Evolutionary conservation across 257 asterid species (phyloP).

Genomic region (Solanum boliviense): DNA sequence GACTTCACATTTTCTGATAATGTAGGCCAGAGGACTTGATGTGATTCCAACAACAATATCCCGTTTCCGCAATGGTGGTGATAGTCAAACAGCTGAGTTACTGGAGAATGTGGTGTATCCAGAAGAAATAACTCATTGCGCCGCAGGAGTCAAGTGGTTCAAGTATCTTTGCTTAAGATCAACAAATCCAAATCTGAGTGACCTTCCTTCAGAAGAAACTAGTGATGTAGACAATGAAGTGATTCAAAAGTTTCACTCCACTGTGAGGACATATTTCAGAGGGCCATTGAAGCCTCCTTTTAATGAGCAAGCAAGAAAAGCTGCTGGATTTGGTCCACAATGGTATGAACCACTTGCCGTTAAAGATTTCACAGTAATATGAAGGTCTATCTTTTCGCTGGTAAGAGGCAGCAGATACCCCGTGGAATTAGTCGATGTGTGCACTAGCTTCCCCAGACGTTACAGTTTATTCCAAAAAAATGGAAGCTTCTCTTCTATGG

Average conservation of each 20-base stretch:
- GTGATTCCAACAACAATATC: slow-evolving; percentile 89
- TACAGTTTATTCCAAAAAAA: not conserved
- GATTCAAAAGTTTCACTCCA: slow-evolving; percentile 55
- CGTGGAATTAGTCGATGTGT: not conserved
- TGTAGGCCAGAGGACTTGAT: slow-evolving; percentile 94
- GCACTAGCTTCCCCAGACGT: not conserved
- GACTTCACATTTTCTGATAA: not conserved
- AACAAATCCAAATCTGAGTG: slow-evolving; percentile 10
- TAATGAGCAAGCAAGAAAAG: slow-evolving; percentile 71
- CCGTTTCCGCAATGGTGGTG: slow-evolving; percentile 87
- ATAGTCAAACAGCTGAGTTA: slow-evolving; percentile 65
- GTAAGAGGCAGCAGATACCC: not conserved
- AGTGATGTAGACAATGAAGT: slow-evolving; percentile 27
- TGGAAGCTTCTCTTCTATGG: not conserved
- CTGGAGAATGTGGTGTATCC: slow-evolving; percentile 81
- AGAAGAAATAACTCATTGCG: slow-evolving; percentile 90
- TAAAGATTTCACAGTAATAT: slow-evolving; percentile 14
- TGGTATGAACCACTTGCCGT: slow-evolving; percentile 93
- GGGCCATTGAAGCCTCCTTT: slow-evolving; percentile 95
- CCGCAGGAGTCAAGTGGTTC: slow-evolving; percentile 92
- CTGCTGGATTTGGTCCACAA: slow-evolving; percentile 85
- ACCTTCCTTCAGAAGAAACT: slow-evolving; percentile 1
- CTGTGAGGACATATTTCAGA: slow-evolving; percentile 60
- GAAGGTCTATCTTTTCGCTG: not conserved
- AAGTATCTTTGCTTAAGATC: slow-evolving; percentile 53